Conservation (phyloP, 139 green algal species). For the Eudorina sp. region DNA sequence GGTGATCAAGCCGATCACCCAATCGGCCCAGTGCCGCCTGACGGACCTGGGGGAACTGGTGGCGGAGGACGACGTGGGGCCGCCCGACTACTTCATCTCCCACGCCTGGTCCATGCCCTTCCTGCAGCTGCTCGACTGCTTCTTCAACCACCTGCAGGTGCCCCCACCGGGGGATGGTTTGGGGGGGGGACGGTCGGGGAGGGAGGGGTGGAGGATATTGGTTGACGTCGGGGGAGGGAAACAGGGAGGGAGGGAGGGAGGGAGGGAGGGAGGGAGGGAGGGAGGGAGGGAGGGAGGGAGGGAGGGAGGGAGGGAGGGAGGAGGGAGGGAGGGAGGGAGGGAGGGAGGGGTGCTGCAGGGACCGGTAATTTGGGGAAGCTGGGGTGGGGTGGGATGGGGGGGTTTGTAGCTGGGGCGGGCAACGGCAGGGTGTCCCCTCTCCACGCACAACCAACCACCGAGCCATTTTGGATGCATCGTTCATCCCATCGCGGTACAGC, state of each 20-base stretch:
- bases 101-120: slow-evolving; percentile 48
- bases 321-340: too few relatives aligned
- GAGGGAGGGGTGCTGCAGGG: too few relatives aligned
- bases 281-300: not conserved
- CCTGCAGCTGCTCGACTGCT: slow-evolving; percentile 36
- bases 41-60: slow-evolving; percentile 36
- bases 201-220: not conserved
- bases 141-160: slow-evolving; percentile 49
- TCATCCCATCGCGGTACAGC: too few relatives aligned
- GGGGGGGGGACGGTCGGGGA: too few relatives aligned
- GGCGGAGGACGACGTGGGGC: slow-evolving; percentile 18
- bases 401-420: too few relatives aligned
- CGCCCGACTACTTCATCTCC: slow-evolving; percentile 46
- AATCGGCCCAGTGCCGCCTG: not conserved
- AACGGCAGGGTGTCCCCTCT: too few relatives aligned
- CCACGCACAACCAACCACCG: too few relatives aligned
- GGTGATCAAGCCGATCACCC: slow-evolving; percentile 48
- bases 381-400: too few relatives aligned
- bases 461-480: too few relatives aligned
- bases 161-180: too few relatives aligned
- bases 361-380: too few relatives aligned
- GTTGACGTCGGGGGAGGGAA: too few relatives aligned
- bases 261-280: not conserved
- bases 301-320: not conserved
- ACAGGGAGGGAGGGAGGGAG: not conserved